phyloP scores from a whole-genome alignment of 176 grass and related monocot genomes.

The Thalia dealbata region DNA sequence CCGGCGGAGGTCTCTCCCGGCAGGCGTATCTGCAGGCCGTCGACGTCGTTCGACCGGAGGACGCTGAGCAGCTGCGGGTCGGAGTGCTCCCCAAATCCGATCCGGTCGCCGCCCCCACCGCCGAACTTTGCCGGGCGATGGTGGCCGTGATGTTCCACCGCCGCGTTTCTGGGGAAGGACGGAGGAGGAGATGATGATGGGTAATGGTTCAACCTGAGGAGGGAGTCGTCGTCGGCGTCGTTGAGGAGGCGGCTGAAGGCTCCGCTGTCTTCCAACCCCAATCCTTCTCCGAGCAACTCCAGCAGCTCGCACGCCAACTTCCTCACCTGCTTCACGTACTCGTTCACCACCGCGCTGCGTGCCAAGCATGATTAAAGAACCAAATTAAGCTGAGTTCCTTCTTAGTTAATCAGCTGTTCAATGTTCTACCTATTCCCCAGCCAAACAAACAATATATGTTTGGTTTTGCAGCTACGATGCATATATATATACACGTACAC shows the following conservation, averaged over 20 bases:
- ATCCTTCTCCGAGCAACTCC: conserved; percentile 70
- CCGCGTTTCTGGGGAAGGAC: conserved; percentile 13
- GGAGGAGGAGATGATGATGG: conserved; percentile 1
- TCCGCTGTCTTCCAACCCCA: conserved; percentile 52
- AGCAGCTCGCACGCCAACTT: conserved; percentile 77
- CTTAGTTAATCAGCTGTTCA: too few species aligned
- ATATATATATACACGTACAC: too few species aligned
- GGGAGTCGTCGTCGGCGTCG: conserved; percentile 65
- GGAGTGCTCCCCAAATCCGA: conserved; percentile 88
- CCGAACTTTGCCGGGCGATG: not conserved
- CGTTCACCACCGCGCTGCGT: conserved; percentile 70
- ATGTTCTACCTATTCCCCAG: too few species aligned
- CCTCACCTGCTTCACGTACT: conserved; percentile 64
- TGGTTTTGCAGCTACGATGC: too few species aligned
- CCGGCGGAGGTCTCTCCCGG: conserved; percentile 8
- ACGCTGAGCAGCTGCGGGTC: conserved; percentile 89
- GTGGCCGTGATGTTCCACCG: not conserved
- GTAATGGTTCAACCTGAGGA: conserved; percentile 92
- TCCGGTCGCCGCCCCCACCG: conserved; percentile 4
- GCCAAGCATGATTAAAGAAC: conserved; percentile 14
- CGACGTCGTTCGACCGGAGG: conserved; percentile 59
- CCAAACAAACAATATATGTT: too few species aligned
- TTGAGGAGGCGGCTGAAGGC: conserved; percentile 55
- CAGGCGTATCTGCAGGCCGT: conserved; percentile 60
- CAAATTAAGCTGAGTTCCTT: too few species aligned